Percentiles rank a stretch among this genome's conserved stretches.
Evolutionary conservation across 768 basidiomycete species (phyloP).

Genomic region (Lactarius akahatsu): DNA sequence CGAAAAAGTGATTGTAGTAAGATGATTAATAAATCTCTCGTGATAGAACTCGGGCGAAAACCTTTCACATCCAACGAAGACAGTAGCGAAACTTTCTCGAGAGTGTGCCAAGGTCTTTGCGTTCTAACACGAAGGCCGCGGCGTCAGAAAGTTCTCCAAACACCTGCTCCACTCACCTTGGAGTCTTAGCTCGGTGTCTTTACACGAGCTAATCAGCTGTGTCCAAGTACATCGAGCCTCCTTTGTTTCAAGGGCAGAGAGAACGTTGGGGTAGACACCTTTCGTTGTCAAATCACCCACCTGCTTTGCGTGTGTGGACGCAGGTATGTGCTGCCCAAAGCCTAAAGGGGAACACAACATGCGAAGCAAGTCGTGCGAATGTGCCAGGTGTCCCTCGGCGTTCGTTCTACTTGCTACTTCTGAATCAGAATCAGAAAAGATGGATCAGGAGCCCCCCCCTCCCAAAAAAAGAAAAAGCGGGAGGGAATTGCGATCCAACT

Average conservation of each 20-base stretch:
- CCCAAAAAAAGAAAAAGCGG: not conserved
- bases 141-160: not conserved
- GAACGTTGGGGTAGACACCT: constrained; percentile 46
- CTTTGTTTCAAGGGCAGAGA: constrained; percentile 47
- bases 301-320: constrained; percentile 36
- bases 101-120: constrained; percentile 12
- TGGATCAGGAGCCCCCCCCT: not conserved
- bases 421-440: constrained; percentile 34
- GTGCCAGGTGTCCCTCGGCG: constrained; percentile 72
- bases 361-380: constrained; percentile 38
- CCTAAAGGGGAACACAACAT: too few relatives aligned
- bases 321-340: too few relatives aligned
- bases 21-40: not conserved
- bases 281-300: constrained; percentile 47
- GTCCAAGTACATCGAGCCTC: constrained; percentile 49
- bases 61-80: constrained; percentile 15
- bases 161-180: too few relatives aligned
- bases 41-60: not conserved
- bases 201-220: too few relatives aligned
- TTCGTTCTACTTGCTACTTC: constrained; percentile 69
- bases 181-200: constrained; percentile 10
- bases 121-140: constrained; percentile 18
- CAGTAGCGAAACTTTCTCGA: constrained; percentile 19
- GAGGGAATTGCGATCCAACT: not conserved
- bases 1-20: too few relatives aligned